These are phyloP conservation scores for Penicillium freii DNA, from an alignment of 2,329 filamentous ascomycete genomes.

Conservation along the genomic window DNA sequence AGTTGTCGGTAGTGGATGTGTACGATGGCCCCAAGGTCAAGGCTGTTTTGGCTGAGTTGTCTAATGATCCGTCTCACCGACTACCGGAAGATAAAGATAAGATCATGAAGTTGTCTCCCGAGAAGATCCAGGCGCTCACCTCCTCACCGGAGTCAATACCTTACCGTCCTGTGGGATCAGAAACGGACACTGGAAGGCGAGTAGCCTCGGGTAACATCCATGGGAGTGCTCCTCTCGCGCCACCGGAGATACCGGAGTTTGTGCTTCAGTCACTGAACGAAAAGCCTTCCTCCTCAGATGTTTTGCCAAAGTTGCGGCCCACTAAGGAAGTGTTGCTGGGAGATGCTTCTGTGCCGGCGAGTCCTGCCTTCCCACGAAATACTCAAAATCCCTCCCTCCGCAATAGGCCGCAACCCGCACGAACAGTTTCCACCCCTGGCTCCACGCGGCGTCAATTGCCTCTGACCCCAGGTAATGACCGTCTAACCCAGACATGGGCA, in stretches of 20 bases:
- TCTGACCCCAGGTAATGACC: conserved; percentile 31
- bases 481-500: conserved; percentile 33
- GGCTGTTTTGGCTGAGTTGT: conserved; percentile 23
- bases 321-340: conserved; percentile 29
- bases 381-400: conserved; percentile 24
- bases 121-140: conserved; percentile 56
- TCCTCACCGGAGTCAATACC: conserved; percentile 56
- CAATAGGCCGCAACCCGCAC: conserved; percentile 32
- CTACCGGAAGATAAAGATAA: conserved; percentile 36
- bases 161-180: conserved; percentile 40
- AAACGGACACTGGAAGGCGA: conserved; percentile 23
- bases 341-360: conserved; percentile 23
- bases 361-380: conserved; percentile 18
- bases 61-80: conserved; percentile 25
- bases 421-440: conserved; percentile 40
- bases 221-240: conserved; percentile 1
- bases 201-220: conserved; percentile 23
- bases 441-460: conserved; percentile 32
- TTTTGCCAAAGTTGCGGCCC: conserved; percentile 23
- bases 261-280: conserved; percentile 31
- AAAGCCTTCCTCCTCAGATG: conserved; percentile 18
- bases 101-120: conserved; percentile 53
- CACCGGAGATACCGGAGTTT: conserved; percentile 16
- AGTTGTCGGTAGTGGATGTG: conserved; percentile 31
- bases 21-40: conserved; percentile 28